Evolutionary conservation across 768 basidiomycete species (phyloP).

Genomic region (Tremella fuciformis): DNA sequence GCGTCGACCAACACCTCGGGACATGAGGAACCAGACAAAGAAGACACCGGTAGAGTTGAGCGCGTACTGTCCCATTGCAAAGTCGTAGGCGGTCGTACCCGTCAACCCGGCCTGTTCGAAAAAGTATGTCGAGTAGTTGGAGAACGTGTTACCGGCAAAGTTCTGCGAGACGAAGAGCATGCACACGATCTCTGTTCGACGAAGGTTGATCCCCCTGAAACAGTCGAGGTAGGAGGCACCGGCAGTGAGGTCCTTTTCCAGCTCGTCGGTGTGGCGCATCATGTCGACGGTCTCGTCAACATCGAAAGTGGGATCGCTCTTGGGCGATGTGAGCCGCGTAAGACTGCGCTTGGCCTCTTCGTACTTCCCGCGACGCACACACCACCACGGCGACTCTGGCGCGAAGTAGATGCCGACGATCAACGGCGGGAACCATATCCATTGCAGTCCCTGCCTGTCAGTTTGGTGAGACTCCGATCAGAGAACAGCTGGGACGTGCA

Average conservation of each 20-base stretch:
- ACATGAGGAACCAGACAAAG: conserved; percentile 36
- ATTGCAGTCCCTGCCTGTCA: conserved; percentile 41
- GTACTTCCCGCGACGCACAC: conserved; percentile 39
- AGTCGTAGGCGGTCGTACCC: conserved; percentile 22
- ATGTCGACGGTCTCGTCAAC: conserved; percentile 33
- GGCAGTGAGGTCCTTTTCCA: conserved; percentile 16
- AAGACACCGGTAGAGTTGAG: conserved; percentile 32
- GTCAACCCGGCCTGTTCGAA: conserved; percentile 26
- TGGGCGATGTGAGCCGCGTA: conserved; percentile 25
- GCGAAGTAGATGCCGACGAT: conserved; percentile 40
- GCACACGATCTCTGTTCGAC: conserved; percentile 42
- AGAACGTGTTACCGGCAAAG: conserved; percentile 38
- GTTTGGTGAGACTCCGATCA: not conserved
- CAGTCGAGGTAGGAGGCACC: conserved; percentile 36
- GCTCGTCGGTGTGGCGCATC: conserved; percentile 45
- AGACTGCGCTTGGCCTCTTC: conserved; percentile 33
- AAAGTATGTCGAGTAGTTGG: conserved; percentile 37
- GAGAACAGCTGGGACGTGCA: conserved; percentile 14
- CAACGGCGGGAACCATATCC: conserved; percentile 46
- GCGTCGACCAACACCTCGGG: conserved; percentile 39
- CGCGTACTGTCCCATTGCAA: conserved; percentile 42
- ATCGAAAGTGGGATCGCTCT: not conserved
- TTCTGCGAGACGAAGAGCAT: conserved; percentile 44
- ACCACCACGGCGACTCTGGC: conserved; percentile 50
- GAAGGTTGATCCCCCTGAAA: conserved; percentile 38